Evolutionary conservation across 192 early-diverging fungal genomes (phyloP).

Genomic region (Coemansia sp.): DNA sequence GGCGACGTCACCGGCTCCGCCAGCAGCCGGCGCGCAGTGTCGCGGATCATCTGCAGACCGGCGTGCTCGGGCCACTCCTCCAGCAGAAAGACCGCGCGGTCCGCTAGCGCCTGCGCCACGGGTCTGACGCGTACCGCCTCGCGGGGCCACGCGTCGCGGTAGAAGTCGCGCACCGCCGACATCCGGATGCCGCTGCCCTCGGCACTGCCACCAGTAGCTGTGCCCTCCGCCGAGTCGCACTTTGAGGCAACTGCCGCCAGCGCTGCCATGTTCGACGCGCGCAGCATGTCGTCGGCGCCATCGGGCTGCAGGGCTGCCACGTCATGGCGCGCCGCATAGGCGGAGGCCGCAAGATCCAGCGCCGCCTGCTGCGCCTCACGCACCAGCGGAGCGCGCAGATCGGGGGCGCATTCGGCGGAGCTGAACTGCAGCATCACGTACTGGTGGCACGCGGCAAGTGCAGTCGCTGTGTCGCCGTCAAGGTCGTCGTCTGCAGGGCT

Average conservation of each 20-base stretch:
- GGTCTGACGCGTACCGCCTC: slow-evolving; percentile 69
- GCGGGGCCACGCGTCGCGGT: slow-evolving; percentile 74
- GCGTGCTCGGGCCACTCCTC: slow-evolving; percentile 91
- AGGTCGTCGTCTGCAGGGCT: slow-evolving; percentile 16
- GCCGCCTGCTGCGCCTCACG: slow-evolving; percentile 29
- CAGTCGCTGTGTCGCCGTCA: slow-evolving; percentile 52
- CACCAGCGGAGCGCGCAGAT: slow-evolving; percentile 16
- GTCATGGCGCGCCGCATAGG: slow-evolving; percentile 19
- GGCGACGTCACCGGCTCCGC: slow-evolving; percentile 75
- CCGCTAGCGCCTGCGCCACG: slow-evolving; percentile 62
- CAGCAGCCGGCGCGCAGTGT: slow-evolving; percentile 59
- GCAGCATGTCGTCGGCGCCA: slow-evolving; percentile 17
- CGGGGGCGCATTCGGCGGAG: not conserved
- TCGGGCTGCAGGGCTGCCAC: slow-evolving; percentile 9
- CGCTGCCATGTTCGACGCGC: slow-evolving; percentile 35
- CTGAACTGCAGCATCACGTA: slow-evolving; percentile 56
- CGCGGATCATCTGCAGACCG: slow-evolving; percentile 75
- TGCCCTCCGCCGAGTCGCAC: too few species aligned
- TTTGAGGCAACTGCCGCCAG: slow-evolving; percentile 33
- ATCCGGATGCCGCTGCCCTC: slow-evolving; percentile 10
- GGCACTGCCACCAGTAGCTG: not conserved
- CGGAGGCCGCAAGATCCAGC: slow-evolving; percentile 26
- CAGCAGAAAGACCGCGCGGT: slow-evolving; percentile 62
- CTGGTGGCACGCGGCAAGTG: slow-evolving; percentile 55
- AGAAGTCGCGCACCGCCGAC: slow-evolving; percentile 81